These are phyloP conservation scores for Xylaria sp. DNA, from an alignment of 2,329 filamentous ascomycete genomes.

Conservation along the genomic window DNA sequence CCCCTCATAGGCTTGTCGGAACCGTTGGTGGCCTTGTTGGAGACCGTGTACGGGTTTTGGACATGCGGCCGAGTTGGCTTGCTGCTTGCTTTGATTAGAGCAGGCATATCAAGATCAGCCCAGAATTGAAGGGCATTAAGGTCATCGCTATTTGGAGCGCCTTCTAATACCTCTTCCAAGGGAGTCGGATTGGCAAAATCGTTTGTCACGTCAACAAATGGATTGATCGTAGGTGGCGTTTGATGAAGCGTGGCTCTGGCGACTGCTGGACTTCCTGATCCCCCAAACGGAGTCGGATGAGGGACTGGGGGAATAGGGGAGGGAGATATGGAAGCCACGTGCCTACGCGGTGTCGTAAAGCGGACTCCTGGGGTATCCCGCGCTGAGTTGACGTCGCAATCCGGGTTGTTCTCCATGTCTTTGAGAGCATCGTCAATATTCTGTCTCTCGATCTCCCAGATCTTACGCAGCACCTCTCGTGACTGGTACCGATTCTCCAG, in stretches of 20 bases:
- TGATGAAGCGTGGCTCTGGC: not conserved
- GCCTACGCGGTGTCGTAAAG: not conserved
- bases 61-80: no score
- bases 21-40: no score
- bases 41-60: not conserved
- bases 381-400: not conserved
- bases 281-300: not conserved
- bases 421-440: conserved; percentile 13
- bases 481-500: conserved; percentile 21
- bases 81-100: no score
- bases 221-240: no score
- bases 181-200: no score
- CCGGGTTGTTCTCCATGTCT: not conserved
- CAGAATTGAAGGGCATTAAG: no score
- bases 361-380: no score
- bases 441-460: conserved; percentile 16
- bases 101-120: no score
- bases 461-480: not conserved
- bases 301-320: not conserved
- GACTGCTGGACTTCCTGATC: not conserved
- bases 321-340: not conserved
- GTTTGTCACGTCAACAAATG: no score
- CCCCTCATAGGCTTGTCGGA: not conserved
- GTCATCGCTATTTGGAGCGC: no score
- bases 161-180: no score